Percentiles rank a stretch among this genome's conserved stretches.
phyloP scores from a whole-genome alignment of 164 flowering plant genomes.

The Platanus orientalis region DNA sequence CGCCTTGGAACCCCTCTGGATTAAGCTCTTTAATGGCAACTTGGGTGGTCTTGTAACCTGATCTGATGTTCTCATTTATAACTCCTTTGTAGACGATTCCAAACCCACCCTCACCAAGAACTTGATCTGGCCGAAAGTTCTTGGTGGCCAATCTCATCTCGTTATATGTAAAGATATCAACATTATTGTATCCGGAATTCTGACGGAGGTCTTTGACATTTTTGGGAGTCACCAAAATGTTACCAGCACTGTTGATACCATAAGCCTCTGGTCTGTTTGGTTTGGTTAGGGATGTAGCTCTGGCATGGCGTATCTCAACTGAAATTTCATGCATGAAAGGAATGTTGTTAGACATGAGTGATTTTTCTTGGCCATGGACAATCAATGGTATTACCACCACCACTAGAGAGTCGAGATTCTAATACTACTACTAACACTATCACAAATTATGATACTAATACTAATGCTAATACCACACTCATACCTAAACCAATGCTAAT shows the following conservation, averaged over 20 bases:
- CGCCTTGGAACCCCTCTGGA: conserved; percentile 84
- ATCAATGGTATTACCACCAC: not conserved
- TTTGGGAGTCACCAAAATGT: conserved; percentile 34
- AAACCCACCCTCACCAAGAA: conserved; percentile 95
- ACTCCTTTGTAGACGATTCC: conserved; percentile 91
- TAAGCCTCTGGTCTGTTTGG: conserved; percentile 4
- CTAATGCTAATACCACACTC: not conserved
- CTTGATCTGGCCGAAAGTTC: conserved; percentile 72
- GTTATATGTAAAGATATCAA: conserved; percentile 70
- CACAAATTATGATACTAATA: not conserved
- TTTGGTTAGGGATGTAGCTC: not conserved
- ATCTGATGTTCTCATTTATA: conserved; percentile 66
- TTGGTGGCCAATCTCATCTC: conserved; percentile 85
- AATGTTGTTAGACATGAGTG: not conserved
- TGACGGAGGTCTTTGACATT: conserved; percentile 69
- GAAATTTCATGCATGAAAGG: conserved; percentile 6
- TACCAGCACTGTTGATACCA: conserved; percentile 12
- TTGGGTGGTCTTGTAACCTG: conserved; percentile 52
- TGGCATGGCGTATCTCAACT: not conserved
- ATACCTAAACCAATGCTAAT: not conserved
- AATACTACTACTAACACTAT: not conserved
- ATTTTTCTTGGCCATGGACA: not conserved
- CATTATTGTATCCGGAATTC: conserved; percentile 53
- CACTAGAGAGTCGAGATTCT: not conserved
- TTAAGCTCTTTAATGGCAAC: conserved; percentile 93